phyloP scores from a whole-genome alignment of 108 stramenopile genomes.

The Cyclotella baltica region DNA sequence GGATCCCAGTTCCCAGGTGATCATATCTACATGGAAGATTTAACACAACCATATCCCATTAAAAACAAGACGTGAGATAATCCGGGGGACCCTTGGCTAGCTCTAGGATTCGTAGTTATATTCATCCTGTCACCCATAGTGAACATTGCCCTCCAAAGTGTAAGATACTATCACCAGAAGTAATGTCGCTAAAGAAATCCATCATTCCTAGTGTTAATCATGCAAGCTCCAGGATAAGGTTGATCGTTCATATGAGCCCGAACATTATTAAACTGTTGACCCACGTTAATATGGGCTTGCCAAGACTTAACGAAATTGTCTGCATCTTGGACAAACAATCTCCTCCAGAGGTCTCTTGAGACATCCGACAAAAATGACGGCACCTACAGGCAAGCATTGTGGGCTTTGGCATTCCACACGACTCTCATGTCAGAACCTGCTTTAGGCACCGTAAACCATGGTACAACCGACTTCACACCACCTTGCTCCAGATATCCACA shows the following conservation, averaged over 20 bases:
- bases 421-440: not conserved
- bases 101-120: not conserved
- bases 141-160: not conserved
- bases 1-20: not conserved
- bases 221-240: not conserved
- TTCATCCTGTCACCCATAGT: not conserved
- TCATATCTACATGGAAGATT: not conserved
- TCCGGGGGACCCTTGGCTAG: not conserved
- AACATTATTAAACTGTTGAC: not conserved
- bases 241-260: not conserved
- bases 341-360: not conserved
- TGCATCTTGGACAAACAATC: not conserved
- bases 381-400: not conserved
- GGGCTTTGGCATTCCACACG: no score
- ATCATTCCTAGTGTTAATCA: not conserved
- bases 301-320: not conserved
- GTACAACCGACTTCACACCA: not conserved
- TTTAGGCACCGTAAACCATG: not conserved
- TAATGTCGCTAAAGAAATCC: not conserved
- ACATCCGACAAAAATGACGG: not conserved
- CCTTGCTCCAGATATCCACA: not conserved
- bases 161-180: not conserved
- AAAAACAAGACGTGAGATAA: not conserved
- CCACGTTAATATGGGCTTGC: not conserved
- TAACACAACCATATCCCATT: not conserved